These are phyloP conservation scores for Alternaria consortialis DNA, from an alignment of 2,329 filamentous ascomycete species.

Conservation along the genomic window DNA sequence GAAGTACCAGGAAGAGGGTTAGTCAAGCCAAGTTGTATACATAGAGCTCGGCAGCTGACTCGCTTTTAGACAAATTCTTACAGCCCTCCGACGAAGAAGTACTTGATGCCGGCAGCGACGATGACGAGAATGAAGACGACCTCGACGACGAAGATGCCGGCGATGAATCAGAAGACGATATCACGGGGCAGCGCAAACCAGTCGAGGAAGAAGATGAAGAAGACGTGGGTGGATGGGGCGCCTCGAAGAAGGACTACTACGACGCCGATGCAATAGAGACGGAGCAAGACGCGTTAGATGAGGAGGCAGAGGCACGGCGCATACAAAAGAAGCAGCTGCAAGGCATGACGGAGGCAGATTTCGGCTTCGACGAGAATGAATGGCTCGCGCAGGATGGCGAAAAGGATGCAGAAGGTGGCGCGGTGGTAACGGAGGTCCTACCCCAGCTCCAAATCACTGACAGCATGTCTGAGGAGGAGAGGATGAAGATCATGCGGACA, in stretches of 20 bases:
- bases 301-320: conserved; percentile 88
- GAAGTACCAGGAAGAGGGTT: conserved; percentile 73
- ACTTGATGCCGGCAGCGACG: conserved; percentile 60
- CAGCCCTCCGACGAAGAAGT: conserved; percentile 71
- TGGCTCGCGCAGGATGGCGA: conserved; percentile 70
- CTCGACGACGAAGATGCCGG: conserved; percentile 51
- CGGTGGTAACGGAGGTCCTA: conserved; percentile 84
- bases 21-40: conserved; percentile 5
- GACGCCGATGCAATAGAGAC: conserved; percentile 80
- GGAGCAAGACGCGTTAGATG: conserved; percentile 80
- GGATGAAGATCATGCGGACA: conserved; percentile 75
- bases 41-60: conserved; percentile 8
- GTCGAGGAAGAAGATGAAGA: conserved; percentile 66
- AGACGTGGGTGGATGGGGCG: conserved; percentile 80
- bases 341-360: conserved; percentile 90
- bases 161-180: conserved; percentile 45
- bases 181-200: conserved; percentile 40
- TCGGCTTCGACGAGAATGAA: conserved; percentile 88
- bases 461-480: conserved; percentile 78
- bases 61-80: conserved; percentile 62
- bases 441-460: conserved; percentile 83
- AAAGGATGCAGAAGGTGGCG: conserved; percentile 56
- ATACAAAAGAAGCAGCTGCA: conserved; percentile 91
- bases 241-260: conserved; percentile 90
- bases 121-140: conserved; percentile 53